A percentile compares a stretch with the other conserved stretches of the same genome.
Conservation (phyloP, 768 basidiomycete species). For the Neoboletus brunneissimus region DNA sequence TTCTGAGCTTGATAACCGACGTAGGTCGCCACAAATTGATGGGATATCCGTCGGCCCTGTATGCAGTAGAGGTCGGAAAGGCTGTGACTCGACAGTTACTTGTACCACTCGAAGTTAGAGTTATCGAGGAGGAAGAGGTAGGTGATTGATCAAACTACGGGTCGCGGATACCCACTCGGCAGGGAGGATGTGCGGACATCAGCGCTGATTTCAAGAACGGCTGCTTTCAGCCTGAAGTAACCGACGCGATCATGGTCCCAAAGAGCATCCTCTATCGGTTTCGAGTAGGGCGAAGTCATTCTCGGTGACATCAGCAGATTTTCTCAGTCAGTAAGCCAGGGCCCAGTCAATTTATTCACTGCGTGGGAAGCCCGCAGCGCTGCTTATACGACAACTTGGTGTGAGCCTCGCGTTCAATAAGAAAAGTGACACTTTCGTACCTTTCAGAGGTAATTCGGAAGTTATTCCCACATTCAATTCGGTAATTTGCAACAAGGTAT, state of each 20-base stretch:
- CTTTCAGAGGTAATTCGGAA: conserved; percentile 71
- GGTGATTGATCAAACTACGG: background rate
- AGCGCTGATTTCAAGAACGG: conserved; percentile 62
- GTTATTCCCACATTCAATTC: conserved; percentile 26
- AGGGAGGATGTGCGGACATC: conserved; percentile 63
- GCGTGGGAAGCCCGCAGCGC: conserved; percentile 54
- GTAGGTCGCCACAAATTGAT: conserved; percentile 69
- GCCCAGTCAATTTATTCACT: conserved; percentile 32
- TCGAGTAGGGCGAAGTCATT: conserved; percentile 64
- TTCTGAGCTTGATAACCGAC: conserved; percentile 69
- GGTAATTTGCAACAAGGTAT: background rate
- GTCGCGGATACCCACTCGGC: conserved; percentile 50
- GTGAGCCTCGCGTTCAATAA: background rate
- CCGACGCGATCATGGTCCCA: conserved; percentile 62
- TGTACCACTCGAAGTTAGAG: conserved; percentile 49
- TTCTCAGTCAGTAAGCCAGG: background rate
- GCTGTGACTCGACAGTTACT: background rate
- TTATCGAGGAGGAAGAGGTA: conserved; percentile 47
- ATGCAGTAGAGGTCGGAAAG: background rate
- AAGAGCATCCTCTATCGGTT: conserved; percentile 51
- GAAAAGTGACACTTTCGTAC: conserved; percentile 29
- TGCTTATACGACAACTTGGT: conserved; percentile 16
- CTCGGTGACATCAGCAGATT: conserved; percentile 56
- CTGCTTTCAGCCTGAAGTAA: conserved; percentile 59
- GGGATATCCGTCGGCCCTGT: conserved; percentile 56